Conservation (phyloP, 1,139 yeast genomes). For the Meyerozyma elateridarum region DNA sequence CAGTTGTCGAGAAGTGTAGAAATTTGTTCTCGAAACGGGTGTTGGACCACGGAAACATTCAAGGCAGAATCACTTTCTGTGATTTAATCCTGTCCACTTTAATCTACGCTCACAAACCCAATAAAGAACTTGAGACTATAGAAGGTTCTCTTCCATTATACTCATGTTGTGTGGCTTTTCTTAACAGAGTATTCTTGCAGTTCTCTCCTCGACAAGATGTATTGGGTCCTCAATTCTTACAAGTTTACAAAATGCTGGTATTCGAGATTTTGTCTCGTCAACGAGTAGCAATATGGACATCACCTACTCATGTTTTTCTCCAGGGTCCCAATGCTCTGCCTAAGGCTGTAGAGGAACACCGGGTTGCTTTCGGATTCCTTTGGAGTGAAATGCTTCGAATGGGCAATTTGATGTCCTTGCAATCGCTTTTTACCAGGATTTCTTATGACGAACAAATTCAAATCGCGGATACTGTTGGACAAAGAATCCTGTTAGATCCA, state of each 20-base stretch:
- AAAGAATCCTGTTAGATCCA: constrained; percentile 2
- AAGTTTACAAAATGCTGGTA: constrained; percentile 1
- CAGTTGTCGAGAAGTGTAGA: constrained; percentile 15
- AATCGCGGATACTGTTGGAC: background rate
- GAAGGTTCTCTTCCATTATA: background rate
- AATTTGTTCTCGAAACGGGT: constrained; percentile 25
- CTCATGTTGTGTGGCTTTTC: constrained; percentile 19
- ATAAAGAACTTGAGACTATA: background rate
- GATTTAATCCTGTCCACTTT: constrained; percentile 1
- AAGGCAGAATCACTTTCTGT: constrained; percentile 1
- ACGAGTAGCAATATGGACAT: background rate
- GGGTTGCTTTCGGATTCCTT: constrained; percentile 26
- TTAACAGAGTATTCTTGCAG: constrained; percentile 17
- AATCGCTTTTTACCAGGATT: background rate
- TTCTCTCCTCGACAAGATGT: constrained; percentile 1
- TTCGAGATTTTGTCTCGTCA: background rate
- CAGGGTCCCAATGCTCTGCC: background rate
- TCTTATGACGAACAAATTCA: background rate
- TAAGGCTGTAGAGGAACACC: constrained; percentile 6
- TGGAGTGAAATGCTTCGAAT: constrained; percentile 36
- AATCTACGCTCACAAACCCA: background rate
- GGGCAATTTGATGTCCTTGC: constrained; percentile 27
- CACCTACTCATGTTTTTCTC: background rate
- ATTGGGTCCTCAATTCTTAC: background rate
- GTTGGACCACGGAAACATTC: background rate